Percentiles rank a stretch among this genome's conserved stretches.
These are phyloP conservation scores for Paradendryphiella salina DNA, from an alignment of 2,329 filamentous ascomycete species.

Conservation along the genomic window DNA sequence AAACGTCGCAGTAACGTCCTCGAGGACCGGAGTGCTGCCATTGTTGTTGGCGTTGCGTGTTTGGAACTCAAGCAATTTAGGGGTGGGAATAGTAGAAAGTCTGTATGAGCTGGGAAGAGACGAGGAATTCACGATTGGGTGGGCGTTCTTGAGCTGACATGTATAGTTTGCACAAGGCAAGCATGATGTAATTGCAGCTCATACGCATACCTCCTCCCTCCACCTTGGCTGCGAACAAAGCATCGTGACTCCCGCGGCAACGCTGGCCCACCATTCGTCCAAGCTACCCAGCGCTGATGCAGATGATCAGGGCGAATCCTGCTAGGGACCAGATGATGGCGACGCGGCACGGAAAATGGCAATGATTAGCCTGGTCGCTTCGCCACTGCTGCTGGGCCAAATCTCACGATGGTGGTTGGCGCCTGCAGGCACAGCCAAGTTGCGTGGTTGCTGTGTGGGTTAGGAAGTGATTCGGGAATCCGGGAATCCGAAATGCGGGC, in stretches of 20 bases:
- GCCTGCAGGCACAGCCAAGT: neutral
- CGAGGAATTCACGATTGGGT: neutral
- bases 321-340: neutral
- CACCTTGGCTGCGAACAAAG: slow-evolving; percentile 9
- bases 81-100: neutral
- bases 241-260: slow-evolving; percentile 11
- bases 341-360: neutral
- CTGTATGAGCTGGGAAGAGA: neutral
- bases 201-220: slow-evolving; percentile 6
- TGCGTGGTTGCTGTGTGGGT: neutral
- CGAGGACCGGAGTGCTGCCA: slow-evolving; percentile 19
- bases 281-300: neutral
- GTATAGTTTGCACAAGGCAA: slow-evolving; percentile 3
- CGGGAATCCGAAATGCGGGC: slow-evolving; percentile 6
- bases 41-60: slow-evolving; percentile 1
- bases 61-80: neutral
- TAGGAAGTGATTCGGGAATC: neutral
- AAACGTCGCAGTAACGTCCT: slow-evolving; percentile 12
- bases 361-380: neutral
- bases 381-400: neutral
- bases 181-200: slow-evolving; percentile 14
- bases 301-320: neutral
- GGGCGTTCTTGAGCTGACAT: neutral
- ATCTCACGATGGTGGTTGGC: slow-evolving; percentile 4
- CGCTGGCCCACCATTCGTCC: neutral